Evolutionary conservation across 495 filamentous ascomycete species (phyloP).

Genomic region (Beverwykella pulmonaria): DNA sequence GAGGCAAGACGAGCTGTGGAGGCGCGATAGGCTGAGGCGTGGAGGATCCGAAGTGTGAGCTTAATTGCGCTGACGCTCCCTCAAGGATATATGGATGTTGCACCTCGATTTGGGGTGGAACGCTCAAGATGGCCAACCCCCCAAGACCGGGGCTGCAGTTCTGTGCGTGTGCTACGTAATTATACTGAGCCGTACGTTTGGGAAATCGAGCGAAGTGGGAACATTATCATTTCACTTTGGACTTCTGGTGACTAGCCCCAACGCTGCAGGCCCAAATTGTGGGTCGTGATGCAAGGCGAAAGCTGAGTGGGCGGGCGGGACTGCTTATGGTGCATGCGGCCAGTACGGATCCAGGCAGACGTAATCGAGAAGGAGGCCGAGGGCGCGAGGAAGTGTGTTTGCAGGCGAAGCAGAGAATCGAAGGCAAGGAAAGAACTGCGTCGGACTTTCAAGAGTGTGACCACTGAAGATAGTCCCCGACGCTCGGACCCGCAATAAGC

Average conservation of each 20-base stretch:
- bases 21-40: constrained; percentile 23
- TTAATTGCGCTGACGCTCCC: constrained; percentile 32
- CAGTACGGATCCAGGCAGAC: constrained; percentile 8
- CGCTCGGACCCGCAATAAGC: constrained; percentile 33
- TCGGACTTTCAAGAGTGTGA: constrained; percentile 32
- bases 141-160: constrained; percentile 4
- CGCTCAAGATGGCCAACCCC: not conserved
- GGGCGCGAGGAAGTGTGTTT: not conserved
- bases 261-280: not conserved
- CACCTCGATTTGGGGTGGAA: not conserved
- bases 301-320: not conserved
- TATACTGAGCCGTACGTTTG: constrained; percentile 6
- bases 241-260: not conserved
- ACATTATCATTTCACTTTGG: constrained; percentile 8
- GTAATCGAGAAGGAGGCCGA: constrained; percentile 8
- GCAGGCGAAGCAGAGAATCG: not conserved
- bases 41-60: constrained; percentile 33
- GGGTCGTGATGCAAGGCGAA: constrained; percentile 6
- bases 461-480: constrained; percentile 31
- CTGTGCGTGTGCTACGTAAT: constrained; percentile 13
- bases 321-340: constrained; percentile 14
- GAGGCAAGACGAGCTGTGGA: constrained; percentile 18
- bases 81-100: constrained; percentile 20
- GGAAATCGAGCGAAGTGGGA: not conserved
- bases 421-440: not conserved